Evolutionary conservation across 345 rosid genomes (phyloP).

Genomic region (Hibiscus syriacus): DNA sequence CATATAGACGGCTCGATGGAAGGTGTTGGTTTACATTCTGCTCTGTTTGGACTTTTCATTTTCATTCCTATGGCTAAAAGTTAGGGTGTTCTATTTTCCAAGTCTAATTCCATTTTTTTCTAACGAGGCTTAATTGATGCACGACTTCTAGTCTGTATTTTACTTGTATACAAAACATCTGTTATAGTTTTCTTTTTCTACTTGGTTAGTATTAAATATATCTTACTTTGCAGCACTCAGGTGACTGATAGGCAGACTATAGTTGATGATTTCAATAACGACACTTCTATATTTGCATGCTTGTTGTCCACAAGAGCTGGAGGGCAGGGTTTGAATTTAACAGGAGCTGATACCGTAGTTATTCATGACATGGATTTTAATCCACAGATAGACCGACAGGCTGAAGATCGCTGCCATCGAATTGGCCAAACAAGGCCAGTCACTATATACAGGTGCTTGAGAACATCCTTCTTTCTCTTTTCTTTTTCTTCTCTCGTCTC

Average conservation of each 20-base stretch:
- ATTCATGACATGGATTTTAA: constrained; percentile 96
- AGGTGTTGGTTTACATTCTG: constrained; percentile 33
- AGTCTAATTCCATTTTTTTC: not conserved
- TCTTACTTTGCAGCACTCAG: constrained; percentile 51
- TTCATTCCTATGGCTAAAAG: not conserved
- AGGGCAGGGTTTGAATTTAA: constrained; percentile 94
- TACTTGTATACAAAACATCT: not conserved
- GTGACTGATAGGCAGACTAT: constrained; percentile 84
- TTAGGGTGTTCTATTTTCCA: not conserved
- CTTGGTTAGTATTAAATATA: not conserved
- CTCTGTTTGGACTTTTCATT: not conserved
- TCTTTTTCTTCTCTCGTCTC: not conserved
- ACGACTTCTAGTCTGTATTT: not conserved
- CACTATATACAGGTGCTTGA: constrained; percentile 70
- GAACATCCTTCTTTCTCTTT: not conserved
- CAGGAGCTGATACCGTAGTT: constrained; percentile 84
- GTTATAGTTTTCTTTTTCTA: not conserved
- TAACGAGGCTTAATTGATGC: not conserved
- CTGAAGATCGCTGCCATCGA: constrained; percentile 93
- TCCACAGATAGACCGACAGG: constrained; percentile 94
- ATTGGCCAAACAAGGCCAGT: constrained; percentile 94
- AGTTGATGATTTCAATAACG: constrained; percentile 78
- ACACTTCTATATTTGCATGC: constrained; percentile 76
- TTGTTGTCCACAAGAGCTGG: constrained; percentile 87
- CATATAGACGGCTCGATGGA: constrained; percentile 92